These are phyloP conservation scores for Amanita muscaria DNA, from an alignment of 768 basidiomycete genomes.

Conservation along the genomic window DNA sequence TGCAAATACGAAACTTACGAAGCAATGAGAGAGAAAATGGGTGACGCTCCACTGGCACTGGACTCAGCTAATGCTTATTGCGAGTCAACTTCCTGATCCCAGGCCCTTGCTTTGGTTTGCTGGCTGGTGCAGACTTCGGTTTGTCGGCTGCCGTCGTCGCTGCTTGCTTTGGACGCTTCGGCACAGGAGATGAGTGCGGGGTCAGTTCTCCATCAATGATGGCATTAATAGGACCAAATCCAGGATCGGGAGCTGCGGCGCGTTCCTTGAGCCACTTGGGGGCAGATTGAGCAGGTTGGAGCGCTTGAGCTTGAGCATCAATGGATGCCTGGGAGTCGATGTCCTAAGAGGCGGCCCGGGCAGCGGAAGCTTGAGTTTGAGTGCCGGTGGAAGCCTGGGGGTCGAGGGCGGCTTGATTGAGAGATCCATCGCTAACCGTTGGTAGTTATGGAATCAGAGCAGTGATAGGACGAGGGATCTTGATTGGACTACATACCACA, in stretches of 20 bases:
- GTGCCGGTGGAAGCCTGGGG: too few species aligned
- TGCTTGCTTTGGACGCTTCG: not conserved
- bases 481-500: slow-evolving; percentile 45
- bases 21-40: too few species aligned
- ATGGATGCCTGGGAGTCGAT: too few species aligned
- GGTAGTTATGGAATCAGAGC: slow-evolving; percentile 28
- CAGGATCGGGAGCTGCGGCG: not conserved
- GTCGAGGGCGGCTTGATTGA: too few species aligned
- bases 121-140: too few species aligned
- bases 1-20: too few species aligned
- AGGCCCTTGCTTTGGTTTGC: not conserved
- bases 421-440: slow-evolving; percentile 76
- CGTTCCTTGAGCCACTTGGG: too few species aligned
- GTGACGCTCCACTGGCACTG: too few species aligned
- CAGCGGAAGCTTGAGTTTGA: too few species aligned
- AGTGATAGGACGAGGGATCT: not conserved
- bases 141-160: not conserved
- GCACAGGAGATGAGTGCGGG: not conserved
- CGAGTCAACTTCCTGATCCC: not conserved
- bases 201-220: not conserved
- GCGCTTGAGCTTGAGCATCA: too few species aligned
- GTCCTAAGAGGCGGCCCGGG: too few species aligned
- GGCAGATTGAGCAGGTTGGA: too few species aligned
- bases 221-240: slow-evolving; percentile 17
- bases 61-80: not conserved